phyloP scores from a whole-genome alignment of 441 rosid species.

The Melastoma candidum region DNA sequence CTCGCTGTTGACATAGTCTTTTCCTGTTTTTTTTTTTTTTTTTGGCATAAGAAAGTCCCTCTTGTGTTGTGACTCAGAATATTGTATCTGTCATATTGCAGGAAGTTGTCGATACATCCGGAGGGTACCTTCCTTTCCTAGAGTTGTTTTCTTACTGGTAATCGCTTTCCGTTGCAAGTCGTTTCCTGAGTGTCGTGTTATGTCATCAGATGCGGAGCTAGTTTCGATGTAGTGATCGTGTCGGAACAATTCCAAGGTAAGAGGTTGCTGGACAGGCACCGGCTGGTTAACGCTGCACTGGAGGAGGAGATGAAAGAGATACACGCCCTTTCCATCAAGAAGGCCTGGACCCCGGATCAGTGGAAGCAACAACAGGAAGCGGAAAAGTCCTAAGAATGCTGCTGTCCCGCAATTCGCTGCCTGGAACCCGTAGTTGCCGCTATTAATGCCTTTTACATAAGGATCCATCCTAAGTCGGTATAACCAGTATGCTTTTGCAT shows the following conservation, averaged over 20 bases:
- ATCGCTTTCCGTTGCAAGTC: neutral
- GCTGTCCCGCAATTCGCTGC: too few species aligned
- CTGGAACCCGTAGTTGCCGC: too few species aligned
- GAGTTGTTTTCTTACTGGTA: neutral
- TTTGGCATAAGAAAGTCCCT: neutral
- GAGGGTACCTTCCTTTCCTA: constrained; percentile 42
- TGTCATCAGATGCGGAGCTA: constrained; percentile 64
- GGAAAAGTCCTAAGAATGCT: constrained; percentile 34
- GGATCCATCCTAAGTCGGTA: too few species aligned
- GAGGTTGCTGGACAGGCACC: constrained; percentile 81
- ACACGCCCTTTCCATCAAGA: constrained; percentile 89
- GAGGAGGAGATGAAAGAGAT: constrained; percentile 83
- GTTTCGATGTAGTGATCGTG: constrained; percentile 61
- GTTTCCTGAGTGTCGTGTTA: neutral
- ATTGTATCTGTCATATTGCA: constrained; percentile 20
- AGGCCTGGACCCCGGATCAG: constrained; percentile 59
- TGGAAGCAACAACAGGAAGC: constrained; percentile 62
- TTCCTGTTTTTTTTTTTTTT: neutral
- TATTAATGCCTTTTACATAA: too few species aligned
- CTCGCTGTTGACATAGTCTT: neutral
- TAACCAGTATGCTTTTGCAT: too few species aligned
- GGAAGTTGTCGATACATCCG: constrained; percentile 83
- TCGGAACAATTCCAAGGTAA: constrained; percentile 74
- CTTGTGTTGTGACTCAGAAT: constrained; percentile 2
- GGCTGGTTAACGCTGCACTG: constrained; percentile 64